phyloP scores from a whole-genome alignment of 2,329 filamentous ascomycete species.

The Colletotrichum australisinense region DNA sequence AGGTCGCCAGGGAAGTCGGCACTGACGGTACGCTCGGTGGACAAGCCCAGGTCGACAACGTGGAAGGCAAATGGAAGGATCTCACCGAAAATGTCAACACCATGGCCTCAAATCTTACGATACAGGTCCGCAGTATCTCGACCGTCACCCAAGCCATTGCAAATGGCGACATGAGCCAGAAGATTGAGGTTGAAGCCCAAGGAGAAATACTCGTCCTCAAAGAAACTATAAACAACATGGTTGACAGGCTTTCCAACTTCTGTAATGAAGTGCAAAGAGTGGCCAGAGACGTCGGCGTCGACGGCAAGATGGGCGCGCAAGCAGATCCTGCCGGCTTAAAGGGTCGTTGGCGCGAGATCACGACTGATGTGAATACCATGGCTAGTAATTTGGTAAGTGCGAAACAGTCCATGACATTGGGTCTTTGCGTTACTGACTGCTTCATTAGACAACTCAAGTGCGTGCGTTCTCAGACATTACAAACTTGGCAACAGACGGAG shows the following conservation, averaged over 20 bases:
- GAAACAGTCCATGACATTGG: not conserved
- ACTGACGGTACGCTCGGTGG: constrained; percentile 95
- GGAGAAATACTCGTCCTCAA: constrained; percentile 95
- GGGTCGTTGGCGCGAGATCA: constrained; percentile 98
- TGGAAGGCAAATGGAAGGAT: constrained; percentile 98
- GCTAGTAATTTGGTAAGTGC: constrained; percentile 69
- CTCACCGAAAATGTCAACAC: constrained; percentile 91
- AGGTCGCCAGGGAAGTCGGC: constrained; percentile 93
- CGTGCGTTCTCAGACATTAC: constrained; percentile 98
- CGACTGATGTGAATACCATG: constrained; percentile 96
- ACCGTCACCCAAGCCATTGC: constrained; percentile 95
- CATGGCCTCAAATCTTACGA: constrained; percentile 76
- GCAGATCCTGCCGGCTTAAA: constrained; percentile 93
- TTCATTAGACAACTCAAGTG: constrained; percentile 88
- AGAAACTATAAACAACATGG: constrained; percentile 99
- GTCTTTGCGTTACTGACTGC: constrained; percentile 44
- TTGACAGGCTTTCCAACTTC: constrained; percentile 93
- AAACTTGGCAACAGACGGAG: constrained; percentile 95
- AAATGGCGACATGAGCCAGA: constrained; percentile 94
- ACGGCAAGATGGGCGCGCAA: constrained; percentile 98
- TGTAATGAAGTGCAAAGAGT: constrained; percentile 96
- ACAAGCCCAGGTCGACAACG: constrained; percentile 92
- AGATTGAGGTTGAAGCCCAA: constrained; percentile 94
- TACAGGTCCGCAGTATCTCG: constrained; percentile 89
- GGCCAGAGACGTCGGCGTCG: constrained; percentile 95